Evolutionary conservation across 129 eudicot species (phyloP).

Genomic region (Lactuca sativa): DNA sequence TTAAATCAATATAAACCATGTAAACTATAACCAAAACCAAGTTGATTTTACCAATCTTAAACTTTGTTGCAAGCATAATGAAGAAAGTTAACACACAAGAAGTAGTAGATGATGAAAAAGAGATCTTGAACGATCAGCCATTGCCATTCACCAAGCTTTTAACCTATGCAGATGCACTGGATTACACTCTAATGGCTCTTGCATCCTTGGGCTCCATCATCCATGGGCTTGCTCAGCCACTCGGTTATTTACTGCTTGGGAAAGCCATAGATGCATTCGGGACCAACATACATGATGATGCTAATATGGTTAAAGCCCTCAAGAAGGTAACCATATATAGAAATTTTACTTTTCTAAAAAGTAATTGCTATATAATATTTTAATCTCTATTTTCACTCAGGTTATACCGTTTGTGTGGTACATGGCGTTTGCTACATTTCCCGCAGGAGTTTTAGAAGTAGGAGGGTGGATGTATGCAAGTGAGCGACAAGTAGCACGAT

Average conservation of each 20-base stretch:
- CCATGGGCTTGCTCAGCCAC: conserved; percentile 84
- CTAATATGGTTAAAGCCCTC: conserved; percentile 74
- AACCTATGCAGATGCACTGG: conserved; percentile 68
- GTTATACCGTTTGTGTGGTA: conserved; percentile 85
- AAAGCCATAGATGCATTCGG: conserved; percentile 87
- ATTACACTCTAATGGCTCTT: conserved; percentile 68
- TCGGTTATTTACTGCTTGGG: conserved; percentile 73
- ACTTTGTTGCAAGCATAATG: conserved; percentile 29
- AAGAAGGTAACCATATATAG: conserved; percentile 39
- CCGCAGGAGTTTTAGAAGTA: conserved; percentile 79
- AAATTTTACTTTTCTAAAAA: conserved; percentile 3
- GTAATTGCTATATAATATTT: neutral
- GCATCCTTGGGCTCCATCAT: conserved; percentile 69
- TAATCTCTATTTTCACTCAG: conserved; percentile 38
- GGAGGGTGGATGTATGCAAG: conserved; percentile 96
- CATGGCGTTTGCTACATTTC: conserved; percentile 88
- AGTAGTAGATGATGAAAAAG: conserved; percentile 23
- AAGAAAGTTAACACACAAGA: conserved; percentile 24
- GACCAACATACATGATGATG: conserved; percentile 44
- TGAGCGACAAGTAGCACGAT: conserved; percentile 64
- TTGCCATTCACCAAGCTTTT: conserved; percentile 61
- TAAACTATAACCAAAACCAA: neutral
- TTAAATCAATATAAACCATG: neutral
- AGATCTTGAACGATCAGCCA: conserved; percentile 23
- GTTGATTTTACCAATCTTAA: neutral